Conservation (phyloP, 2,329 filamentous ascomycete genomes). For the Lachnellula subtilissima region DNA sequence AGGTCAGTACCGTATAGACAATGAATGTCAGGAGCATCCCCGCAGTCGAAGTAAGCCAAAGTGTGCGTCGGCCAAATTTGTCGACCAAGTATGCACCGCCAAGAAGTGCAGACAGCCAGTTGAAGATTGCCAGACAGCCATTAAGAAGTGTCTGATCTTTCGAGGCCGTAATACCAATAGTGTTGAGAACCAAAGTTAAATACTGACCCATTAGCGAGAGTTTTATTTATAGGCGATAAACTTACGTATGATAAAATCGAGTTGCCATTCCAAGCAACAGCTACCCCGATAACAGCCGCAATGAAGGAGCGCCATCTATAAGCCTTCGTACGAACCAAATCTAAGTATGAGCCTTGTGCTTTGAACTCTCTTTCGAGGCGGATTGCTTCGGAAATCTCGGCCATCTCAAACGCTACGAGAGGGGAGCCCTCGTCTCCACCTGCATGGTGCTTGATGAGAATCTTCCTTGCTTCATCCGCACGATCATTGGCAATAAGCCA, state of each 20-base stretch:
- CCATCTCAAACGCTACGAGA: constrained; percentile 44
- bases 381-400: constrained; percentile 46
- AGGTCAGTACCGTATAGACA: constrained; percentile 17
- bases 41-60: constrained; percentile 15
- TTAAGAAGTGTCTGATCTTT: constrained; percentile 29
- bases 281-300: not conserved
- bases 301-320: constrained; percentile 13
- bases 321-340: constrained; percentile 23
- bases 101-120: constrained; percentile 31
- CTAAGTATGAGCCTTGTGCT: constrained; percentile 34
- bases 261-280: constrained; percentile 13
- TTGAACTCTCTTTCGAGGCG: constrained; percentile 37
- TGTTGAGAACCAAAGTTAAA: constrained; percentile 29
- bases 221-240: too few species aligned
- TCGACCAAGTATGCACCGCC: constrained; percentile 23
- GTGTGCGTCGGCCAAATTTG: constrained; percentile 20
- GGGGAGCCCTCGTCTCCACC: constrained; percentile 40
- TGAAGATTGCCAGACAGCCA: constrained; percentile 31
- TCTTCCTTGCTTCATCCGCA: constrained; percentile 44
- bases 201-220: constrained; percentile 29
- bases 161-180: constrained; percentile 20
- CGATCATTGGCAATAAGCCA: constrained; percentile 36
- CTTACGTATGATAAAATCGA: too few species aligned
- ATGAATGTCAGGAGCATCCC: constrained; percentile 27
- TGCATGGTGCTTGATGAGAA: constrained; percentile 50